A percentile compares a stretch with the other conserved stretches of the same genome.
Conservation (phyloP, 805 yeast genomes). For the Citeromyces matritensis region DNA sequence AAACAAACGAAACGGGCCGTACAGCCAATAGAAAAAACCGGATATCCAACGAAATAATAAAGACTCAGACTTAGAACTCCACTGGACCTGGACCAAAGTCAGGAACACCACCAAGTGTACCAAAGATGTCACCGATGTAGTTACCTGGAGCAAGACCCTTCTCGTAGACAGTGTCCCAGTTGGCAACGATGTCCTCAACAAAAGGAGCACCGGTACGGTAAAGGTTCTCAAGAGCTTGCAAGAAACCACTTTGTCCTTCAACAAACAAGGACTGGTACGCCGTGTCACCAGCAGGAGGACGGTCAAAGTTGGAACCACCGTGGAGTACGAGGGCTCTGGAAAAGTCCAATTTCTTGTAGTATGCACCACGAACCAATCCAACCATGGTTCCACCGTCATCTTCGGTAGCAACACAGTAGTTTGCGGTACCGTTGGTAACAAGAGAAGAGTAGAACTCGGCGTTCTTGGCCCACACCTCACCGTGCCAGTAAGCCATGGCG, state of each 20-base stretch:
- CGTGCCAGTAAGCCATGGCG: slow-evolving; percentile 45
- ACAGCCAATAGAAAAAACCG: too few species aligned
- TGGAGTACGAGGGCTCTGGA: slow-evolving; percentile 44
- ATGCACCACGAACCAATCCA: slow-evolving; percentile 37
- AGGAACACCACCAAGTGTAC: slow-evolving; percentile 31
- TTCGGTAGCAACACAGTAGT: slow-evolving; percentile 47
- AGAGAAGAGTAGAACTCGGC: slow-evolving; percentile 29
- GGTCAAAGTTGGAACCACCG: slow-evolving; percentile 43
- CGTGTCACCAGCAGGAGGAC: slow-evolving; percentile 29
- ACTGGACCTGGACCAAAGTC: too few species aligned
- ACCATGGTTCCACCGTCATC: slow-evolving; percentile 57
- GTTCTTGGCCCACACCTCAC: slow-evolving; percentile 32
- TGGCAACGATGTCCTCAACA: slow-evolving; percentile 30
- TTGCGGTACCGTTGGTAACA: slow-evolving; percentile 43
- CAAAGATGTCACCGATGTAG: slow-evolving; percentile 48
- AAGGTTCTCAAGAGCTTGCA: slow-evolving; percentile 33
- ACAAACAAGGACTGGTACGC: slow-evolving; percentile 34
- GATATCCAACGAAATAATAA: too few species aligned
- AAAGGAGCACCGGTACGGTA: slow-evolving; percentile 38
- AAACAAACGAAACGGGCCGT: too few species aligned
- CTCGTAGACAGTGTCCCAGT: slow-evolving; percentile 25
- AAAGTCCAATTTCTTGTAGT: slow-evolving; percentile 39
- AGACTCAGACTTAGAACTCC: too few species aligned
- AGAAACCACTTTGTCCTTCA: slow-evolving; percentile 35
- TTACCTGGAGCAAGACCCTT: slow-evolving; percentile 23